Conservation (phyloP, 495 filamentous ascomycete species). For the Hypoxylon subgilvum region DNA sequence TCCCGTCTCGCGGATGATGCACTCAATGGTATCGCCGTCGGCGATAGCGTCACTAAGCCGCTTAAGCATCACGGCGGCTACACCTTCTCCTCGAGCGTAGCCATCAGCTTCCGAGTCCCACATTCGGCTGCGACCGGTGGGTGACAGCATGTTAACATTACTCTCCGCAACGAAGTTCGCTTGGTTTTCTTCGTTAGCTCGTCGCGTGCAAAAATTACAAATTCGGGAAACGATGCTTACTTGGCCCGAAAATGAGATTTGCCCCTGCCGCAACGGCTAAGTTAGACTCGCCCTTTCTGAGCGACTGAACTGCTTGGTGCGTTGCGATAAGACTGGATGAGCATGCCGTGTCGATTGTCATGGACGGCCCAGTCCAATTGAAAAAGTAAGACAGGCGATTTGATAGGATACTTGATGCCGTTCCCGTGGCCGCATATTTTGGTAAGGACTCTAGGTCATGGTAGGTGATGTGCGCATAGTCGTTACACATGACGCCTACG, state of each 20-base stretch:
- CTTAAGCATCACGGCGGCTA: slow-evolving; percentile 61
- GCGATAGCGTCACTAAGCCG: slow-evolving; percentile 48
- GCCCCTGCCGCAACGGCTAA: slow-evolving; percentile 51
- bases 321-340: slow-evolving; percentile 50
- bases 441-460: slow-evolving; percentile 33
- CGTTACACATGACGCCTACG: slow-evolving; percentile 54
- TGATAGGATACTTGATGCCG: slow-evolving; percentile 42
- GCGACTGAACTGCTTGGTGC: slow-evolving; percentile 48
- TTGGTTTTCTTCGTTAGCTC: slow-evolving; percentile 5
- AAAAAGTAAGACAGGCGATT: slow-evolving; percentile 60
- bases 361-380: slow-evolving; percentile 46
- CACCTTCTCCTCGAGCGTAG: slow-evolving; percentile 63
- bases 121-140: slow-evolving; percentile 47
- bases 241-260: slow-evolving; percentile 37
- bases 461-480: slow-evolving; percentile 49
- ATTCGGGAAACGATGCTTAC: no score
- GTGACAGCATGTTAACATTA: slow-evolving; percentile 37
- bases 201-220: no score
- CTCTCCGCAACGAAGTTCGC: slow-evolving; percentile 23
- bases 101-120: slow-evolving; percentile 59
- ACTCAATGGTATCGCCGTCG: slow-evolving; percentile 54
- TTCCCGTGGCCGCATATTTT: slow-evolving; percentile 39
- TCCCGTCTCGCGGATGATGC: slow-evolving; percentile 60
- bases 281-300: slow-evolving; percentile 48
- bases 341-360: slow-evolving; percentile 54